phyloP scores from a whole-genome alignment of 306 rosid species.

The Morella rubra region DNA sequence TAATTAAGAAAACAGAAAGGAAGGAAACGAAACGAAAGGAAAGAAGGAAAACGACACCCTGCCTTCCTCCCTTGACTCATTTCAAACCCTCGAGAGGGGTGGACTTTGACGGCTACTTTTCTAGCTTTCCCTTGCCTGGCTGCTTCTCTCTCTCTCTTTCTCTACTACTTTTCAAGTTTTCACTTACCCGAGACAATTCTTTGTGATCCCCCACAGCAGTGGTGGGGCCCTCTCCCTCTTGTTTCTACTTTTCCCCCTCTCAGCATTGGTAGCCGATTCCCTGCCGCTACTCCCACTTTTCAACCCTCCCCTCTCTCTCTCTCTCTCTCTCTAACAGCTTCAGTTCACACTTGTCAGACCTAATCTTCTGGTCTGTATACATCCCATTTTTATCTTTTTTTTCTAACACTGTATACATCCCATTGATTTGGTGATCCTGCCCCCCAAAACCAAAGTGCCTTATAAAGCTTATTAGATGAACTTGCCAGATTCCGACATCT shows the following conservation, averaged over 20 bases:
- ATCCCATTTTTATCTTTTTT: too few species aligned
- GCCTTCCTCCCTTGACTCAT: conserved; percentile 66
- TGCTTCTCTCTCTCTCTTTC: conserved; percentile 24
- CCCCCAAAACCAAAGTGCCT: neutral
- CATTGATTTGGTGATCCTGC: neutral
- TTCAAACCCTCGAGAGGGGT: conserved; percentile 42
- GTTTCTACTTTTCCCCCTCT: neutral
- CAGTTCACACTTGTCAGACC: neutral
- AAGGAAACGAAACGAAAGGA: neutral
- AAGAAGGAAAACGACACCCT: conserved; percentile 30
- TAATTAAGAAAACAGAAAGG: neutral
- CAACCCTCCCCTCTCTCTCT: conserved; percentile 29
- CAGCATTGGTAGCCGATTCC: neutral
- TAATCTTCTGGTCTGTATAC: too few species aligned
- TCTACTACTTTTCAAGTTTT: conserved; percentile 52
- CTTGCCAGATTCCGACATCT: neutral
- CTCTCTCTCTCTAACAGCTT: conserved; percentile 5
- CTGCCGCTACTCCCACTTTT: conserved; percentile 39
- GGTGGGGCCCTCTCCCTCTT: conserved; percentile 24
- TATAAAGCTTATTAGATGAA: neutral
- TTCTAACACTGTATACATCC: neutral
- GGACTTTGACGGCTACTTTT: conserved; percentile 88
- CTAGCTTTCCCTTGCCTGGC: conserved; percentile 31
- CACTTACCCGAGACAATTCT: conserved; percentile 18
- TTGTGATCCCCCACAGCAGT: conserved; percentile 4